Evolutionary conservation across 306 rosid genomes (phyloP).

Genomic region (Vicia villosa): DNA sequence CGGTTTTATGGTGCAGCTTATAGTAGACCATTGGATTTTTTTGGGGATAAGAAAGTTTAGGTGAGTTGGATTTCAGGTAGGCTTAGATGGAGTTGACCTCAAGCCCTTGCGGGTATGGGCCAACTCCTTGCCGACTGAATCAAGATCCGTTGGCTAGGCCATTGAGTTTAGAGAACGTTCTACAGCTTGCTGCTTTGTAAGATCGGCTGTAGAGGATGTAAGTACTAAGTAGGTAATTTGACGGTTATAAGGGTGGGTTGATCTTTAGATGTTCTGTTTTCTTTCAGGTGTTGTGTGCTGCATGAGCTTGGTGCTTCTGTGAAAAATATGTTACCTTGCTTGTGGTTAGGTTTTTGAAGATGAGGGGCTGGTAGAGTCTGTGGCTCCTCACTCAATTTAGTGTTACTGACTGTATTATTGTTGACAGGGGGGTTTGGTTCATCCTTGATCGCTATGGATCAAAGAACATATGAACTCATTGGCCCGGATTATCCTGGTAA

Average conservation of each 20-base stretch:
- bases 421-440: conserved; percentile 90
- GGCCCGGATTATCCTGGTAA: conserved; percentile 94
- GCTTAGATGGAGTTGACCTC: no score
- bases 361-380: background rate
- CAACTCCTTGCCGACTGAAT: no score
- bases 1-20: background rate
- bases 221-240: background rate
- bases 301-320: conserved; percentile 10
- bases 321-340: conserved; percentile 3
- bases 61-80: no score
- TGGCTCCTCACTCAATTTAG: background rate
- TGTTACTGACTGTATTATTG: conserved; percentile 4
- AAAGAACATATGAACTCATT: conserved; percentile 72
- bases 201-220: background rate
- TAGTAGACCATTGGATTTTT: background rate
- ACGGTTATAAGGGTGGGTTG: background rate
- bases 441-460: conserved; percentile 85
- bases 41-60: no score
- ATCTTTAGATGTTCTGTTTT: background rate
- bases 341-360: conserved; percentile 2
- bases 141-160: no score
- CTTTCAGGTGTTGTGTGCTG: background rate
- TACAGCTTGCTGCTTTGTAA: background rate
- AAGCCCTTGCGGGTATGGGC: no score
- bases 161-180: background rate